Evolutionary conservation across 768 basidiomycete genomes (phyloP).

Genomic region (Termitomyces titanicus): DNA sequence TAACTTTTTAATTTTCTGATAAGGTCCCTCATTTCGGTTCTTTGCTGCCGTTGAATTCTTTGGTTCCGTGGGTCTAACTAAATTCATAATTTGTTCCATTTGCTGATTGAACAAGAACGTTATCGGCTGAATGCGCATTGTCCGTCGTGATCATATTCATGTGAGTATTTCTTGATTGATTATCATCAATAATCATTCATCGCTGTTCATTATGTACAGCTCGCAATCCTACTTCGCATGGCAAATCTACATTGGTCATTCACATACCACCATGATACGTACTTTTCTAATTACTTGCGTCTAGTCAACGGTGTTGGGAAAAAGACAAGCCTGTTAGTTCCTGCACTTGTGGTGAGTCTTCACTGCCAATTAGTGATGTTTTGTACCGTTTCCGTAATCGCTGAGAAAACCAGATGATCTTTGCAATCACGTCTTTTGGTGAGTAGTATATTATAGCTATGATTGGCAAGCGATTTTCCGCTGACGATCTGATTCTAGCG

Average conservation of each 20-base stretch:
- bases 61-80: conserved; percentile 23
- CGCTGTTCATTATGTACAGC: conserved; percentile 14
- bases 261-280: neutral
- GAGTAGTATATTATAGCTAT: neutral
- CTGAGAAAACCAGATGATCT: neutral
- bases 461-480: neutral
- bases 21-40: conserved; percentile 35
- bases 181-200: neutral
- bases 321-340: conserved; percentile 5
- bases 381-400: neutral
- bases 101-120: conserved; percentile 19
- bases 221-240: conserved; percentile 32
- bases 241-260: conserved; percentile 28
- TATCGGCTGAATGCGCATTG: conserved; percentile 29
- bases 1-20: neutral
- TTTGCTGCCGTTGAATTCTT: conserved; percentile 21
- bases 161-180: conserved; percentile 14
- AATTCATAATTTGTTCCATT: neutral
- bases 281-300: neutral
- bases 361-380: neutral
- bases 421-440: conserved; percentile 6
- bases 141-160: conserved; percentile 32
- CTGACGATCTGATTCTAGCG: neutral
- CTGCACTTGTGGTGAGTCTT: conserved; percentile 11
- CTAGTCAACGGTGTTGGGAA: conserved; percentile 2